Base-by-base conservation (phyloP, 1,284 basidiomycete genomes). In the Ustilago sp. region DNA sequence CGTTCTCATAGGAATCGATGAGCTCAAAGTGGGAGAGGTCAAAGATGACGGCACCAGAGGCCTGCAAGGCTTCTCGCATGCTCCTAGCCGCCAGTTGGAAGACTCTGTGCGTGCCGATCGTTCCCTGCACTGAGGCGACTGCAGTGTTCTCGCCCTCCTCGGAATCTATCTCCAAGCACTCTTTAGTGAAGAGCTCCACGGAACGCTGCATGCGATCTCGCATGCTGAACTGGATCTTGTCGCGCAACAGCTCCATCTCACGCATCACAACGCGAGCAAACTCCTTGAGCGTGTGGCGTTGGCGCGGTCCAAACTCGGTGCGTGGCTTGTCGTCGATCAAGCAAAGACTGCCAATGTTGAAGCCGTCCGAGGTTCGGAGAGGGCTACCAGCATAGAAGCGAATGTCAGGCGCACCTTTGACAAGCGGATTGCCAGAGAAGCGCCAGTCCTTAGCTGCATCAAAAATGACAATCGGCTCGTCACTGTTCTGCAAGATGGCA, bases 351-450 rank as follows among this genome's bases (percentile, higher is more conserved):
- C 94, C 94, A 65, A 98, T 91, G 82, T 97, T 98, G 87, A 89
- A 92, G 4, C 95, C 95, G 69, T 97, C 94, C 55, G 92, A 89
- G 0, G 95, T 97, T 31, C 93, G 90, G 48, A 98, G 85, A 1
- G 95, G 95, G 32, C 93, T 93, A 17, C 93, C 94, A 4, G 95
- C 95, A 83, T 96, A 97, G 86, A 98, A 98, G 35, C 93, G 90
- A 31, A 94, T 89, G 74, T 91, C 86, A 1, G 93, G 92, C 31
- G 87, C 77, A 1, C 90, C 91, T 5, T 87, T 87, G 32, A 94
- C 93, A 56, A 92, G 88, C 0, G 95, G 95, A 90, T 96, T 87
- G 41, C 90, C 90, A 4, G 89, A 88, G 85, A 98, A 98, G 15
- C 95, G 89, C 95, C 95, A 98, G 86, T 98, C 95, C 50, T 89